Conservation (phyloP, 805 yeast species). For the Dipodascus albidus region DNA sequence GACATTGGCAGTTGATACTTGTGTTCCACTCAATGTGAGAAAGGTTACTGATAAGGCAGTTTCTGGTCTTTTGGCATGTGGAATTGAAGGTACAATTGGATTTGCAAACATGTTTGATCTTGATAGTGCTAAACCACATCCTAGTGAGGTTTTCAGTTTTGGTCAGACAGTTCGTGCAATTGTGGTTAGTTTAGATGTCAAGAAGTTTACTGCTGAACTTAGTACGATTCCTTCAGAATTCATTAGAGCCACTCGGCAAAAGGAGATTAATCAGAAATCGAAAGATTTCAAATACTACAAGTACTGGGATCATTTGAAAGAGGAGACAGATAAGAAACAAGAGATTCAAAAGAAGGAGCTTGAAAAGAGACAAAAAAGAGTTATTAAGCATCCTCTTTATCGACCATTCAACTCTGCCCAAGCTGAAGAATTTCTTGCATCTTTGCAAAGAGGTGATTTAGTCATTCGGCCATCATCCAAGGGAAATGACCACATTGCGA, state of each 20-base stretch:
- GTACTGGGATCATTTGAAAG: slow-evolving; percentile 62
- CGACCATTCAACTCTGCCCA: slow-evolving; percentile 71
- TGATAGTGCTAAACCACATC: slow-evolving; percentile 19
- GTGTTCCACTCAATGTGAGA: slow-evolving; percentile 65
- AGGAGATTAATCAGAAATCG: slow-evolving; percentile 61
- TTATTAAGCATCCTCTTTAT: slow-evolving; percentile 86
- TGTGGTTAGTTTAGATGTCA: slow-evolving; percentile 58
- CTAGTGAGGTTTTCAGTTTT: slow-evolving; percentile 18
- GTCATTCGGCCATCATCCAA: slow-evolving; percentile 91
- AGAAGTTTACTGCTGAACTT: slow-evolving; percentile 60
- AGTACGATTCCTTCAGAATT: slow-evolving; percentile 61
- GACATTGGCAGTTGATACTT: slow-evolving; percentile 52
- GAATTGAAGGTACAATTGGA: slow-evolving; percentile 44
- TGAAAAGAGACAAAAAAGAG: slow-evolving; percentile 59
- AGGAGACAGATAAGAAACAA: slow-evolving; percentile 46
- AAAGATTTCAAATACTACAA: slow-evolving; percentile 26
- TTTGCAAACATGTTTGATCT: slow-evolving; percentile 26
- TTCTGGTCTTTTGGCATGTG: slow-evolving; percentile 40
- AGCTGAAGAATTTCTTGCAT: slow-evolving; percentile 89
- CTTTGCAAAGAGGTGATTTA: slow-evolving; percentile 80
- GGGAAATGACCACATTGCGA: slow-evolving; percentile 78
- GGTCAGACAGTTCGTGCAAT: slow-evolving; percentile 87
- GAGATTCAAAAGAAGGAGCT: slow-evolving; percentile 47
- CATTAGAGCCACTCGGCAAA: slow-evolving; percentile 46
- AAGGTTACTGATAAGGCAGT: slow-evolving; percentile 42